Conservation (phyloP, 225 moss, liverwort and hornwort species). For the Marchantia polymorpha region DNA sequence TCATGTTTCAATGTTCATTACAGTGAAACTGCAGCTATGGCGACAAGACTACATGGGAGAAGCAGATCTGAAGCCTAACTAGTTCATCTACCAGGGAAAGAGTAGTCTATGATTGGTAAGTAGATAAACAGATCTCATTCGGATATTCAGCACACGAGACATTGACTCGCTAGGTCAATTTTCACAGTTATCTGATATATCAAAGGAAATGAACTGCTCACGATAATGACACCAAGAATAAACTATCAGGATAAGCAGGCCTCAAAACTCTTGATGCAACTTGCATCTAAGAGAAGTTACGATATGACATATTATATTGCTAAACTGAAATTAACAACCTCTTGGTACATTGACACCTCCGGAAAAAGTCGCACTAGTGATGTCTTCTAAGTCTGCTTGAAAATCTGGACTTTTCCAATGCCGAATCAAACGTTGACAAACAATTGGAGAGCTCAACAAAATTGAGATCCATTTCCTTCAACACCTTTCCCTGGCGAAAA, state of each 20-base stretch:
- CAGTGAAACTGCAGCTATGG: constrained; percentile 33
- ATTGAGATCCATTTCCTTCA: neutral
- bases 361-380: neutral
- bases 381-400: neutral
- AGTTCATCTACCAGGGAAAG: neutral
- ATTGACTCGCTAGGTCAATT: neutral
- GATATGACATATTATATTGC: neutral
- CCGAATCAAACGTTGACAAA: neutral
- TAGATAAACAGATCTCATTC: neutral
- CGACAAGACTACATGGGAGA: constrained; percentile 27
- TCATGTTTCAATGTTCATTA: constrained; percentile 45
- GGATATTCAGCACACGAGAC: neutral
- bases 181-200: neutral
- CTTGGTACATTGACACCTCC: neutral
- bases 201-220: neutral
- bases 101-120: neutral
- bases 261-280: neutral
- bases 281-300: neutral
- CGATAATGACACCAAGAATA: neutral
- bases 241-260: neutral
- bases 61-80: neutral
- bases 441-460: neutral
- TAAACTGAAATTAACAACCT: neutral
- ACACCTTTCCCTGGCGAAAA: neutral
- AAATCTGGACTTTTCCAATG: neutral